Conservation (phyloP, 164 flowering plant species). For the Liquidambar formosana region DNA sequence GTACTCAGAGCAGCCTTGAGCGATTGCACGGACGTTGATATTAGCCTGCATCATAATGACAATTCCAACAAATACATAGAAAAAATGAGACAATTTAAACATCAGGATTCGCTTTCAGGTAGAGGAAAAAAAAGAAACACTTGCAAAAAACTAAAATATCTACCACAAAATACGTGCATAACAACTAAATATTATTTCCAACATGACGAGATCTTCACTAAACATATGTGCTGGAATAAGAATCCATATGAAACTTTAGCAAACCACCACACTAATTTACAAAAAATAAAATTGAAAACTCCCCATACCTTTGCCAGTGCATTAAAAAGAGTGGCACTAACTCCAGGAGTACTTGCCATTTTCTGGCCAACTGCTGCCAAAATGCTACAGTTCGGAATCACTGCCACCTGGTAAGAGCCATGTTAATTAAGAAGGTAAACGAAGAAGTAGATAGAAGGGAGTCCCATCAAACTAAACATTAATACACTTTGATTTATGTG, state of each 20-base stretch:
- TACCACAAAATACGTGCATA: background rate
- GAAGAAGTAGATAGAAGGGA: background rate
- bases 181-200: background rate
- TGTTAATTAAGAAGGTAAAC: background rate
- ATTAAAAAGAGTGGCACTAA: slow-evolving; percentile 91
- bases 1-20: slow-evolving; percentile 98
- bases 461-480: too few species aligned
- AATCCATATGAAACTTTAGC: background rate
- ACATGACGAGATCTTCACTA: background rate
- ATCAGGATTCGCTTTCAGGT: background rate
- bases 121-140: too few species aligned
- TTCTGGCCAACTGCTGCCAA: slow-evolving; percentile 97
- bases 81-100: background rate
- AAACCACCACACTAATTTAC: background rate
- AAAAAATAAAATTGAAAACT: background rate
- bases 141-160: too few species aligned
- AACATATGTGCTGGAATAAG: background rate
- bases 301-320: slow-evolving; percentile 90
- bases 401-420: slow-evolving; percentile 57
- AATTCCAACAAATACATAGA: background rate
- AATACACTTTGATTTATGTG: too few species aligned
- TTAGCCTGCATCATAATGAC: slow-evolving; percentile 65
- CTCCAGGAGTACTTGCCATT: slow-evolving; percentile 99
- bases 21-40: slow-evolving; percentile 88
- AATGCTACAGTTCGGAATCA: slow-evolving; percentile 88